phyloP scores from a whole-genome alignment of 2,329 filamentous ascomycete species.

The Blastomyces percursus region DNA sequence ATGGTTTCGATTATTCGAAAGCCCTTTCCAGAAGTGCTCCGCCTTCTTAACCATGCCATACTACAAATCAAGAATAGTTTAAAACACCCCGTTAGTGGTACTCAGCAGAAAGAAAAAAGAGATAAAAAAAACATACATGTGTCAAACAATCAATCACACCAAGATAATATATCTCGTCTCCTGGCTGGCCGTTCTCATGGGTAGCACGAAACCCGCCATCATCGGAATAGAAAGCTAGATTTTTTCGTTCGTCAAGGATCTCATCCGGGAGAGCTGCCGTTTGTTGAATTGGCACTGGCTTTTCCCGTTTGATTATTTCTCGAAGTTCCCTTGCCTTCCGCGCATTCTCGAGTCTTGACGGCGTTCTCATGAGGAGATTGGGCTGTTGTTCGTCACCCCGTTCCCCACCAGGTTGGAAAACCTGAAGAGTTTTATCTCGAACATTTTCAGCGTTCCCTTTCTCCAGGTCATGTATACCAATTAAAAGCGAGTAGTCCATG shows the following conservation, averaged over 20 bases:
- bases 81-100: not conserved
- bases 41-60: conserved; percentile 91
- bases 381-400: conserved; percentile 49
- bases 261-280: conserved; percentile 81
- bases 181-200: conserved; percentile 73
- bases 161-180: conserved; percentile 92
- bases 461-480: conserved; percentile 84
- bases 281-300: conserved; percentile 84
- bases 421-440: conserved; percentile 75
- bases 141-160: conserved; percentile 98
- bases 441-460: conserved; percentile 94
- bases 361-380: conserved; percentile 69
- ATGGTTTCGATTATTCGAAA: conserved; percentile 69
- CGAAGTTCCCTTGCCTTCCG: conserved; percentile 83
- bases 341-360: conserved; percentile 83
- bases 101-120: not conserved
- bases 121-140: conserved; percentile 54
- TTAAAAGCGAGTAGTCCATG: conserved; percentile 95
- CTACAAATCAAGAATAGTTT: conserved; percentile 35
- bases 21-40: conserved; percentile 94
- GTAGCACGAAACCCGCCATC: conserved; percentile 90
- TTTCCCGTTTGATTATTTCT: conserved; percentile 84
- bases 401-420: conserved; percentile 82
- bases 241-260: conserved; percentile 61
- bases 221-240: conserved; percentile 82